Conservation (phyloP, 495 filamentous ascomycete species). For the Aspergillus olivimuriae region DNA sequence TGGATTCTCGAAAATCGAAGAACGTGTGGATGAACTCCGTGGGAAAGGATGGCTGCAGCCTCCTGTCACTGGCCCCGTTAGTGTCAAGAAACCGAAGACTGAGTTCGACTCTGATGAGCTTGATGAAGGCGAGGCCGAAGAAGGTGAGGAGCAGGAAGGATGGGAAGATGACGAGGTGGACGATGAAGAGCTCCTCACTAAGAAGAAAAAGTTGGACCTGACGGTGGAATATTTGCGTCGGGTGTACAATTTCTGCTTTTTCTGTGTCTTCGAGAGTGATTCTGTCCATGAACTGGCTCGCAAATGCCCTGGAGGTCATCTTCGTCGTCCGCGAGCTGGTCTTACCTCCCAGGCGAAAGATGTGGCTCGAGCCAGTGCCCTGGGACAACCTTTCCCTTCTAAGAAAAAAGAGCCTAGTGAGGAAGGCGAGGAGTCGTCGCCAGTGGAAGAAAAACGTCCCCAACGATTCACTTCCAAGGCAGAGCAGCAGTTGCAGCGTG, state of each 20-base stretch:
- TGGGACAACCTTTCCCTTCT: constrained; percentile 70
- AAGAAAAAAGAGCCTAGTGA: constrained; percentile 68
- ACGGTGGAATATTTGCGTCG: constrained; percentile 94
- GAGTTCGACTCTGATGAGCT: constrained; percentile 57
- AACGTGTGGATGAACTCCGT: constrained; percentile 74
- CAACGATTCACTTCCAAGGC: constrained; percentile 62
- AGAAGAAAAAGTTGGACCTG: constrained; percentile 95
- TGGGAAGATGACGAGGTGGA: constrained; percentile 81
- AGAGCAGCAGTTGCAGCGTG: constrained; percentile 86
- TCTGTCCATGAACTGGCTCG: constrained; percentile 91
- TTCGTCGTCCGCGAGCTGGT: constrained; percentile 79
- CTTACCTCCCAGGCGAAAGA: constrained; percentile 75
- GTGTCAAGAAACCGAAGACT: constrained; percentile 56
- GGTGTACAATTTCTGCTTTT: constrained; percentile 98
- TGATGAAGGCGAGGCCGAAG: constrained; percentile 66
- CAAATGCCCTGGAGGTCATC: constrained; percentile 94
- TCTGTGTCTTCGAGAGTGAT: constrained; percentile 97
- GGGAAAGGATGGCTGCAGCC: constrained; percentile 68
- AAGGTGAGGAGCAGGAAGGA: constrained; percentile 63
- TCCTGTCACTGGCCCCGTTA: constrained; percentile 49
- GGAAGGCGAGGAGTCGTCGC: constrained; percentile 54
- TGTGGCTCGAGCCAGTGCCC: constrained; percentile 76
- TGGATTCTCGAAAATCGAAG: constrained; percentile 72
- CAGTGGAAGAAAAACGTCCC: constrained; percentile 59
- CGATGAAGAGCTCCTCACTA: constrained; percentile 78